A percentile compares a stretch with the other conserved stretches of the same genome.
phyloP scores from a whole-genome alignment of 2,329 filamentous ascomycete species.

The Alternaria ventricosa region DNA sequence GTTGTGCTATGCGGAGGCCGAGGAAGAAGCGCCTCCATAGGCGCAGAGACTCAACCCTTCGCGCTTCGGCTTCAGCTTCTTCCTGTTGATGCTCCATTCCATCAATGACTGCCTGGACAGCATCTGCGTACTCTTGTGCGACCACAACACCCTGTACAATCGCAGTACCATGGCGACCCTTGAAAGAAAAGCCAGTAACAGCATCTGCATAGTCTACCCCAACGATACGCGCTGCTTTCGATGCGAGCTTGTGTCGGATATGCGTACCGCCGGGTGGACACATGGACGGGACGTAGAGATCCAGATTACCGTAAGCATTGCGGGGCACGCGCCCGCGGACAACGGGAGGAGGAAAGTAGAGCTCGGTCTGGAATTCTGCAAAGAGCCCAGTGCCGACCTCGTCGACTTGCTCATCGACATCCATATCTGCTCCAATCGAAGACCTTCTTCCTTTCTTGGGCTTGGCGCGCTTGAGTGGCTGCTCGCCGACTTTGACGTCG shows the following conservation, averaged over 20 bases:
- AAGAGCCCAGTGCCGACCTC: conserved; percentile 63
- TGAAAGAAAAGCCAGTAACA: conserved; percentile 88
- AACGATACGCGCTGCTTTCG: conserved; percentile 74
- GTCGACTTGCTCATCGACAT: conserved; percentile 45
- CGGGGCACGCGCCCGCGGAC: conserved; percentile 71
- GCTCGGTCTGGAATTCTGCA: conserved; percentile 67
- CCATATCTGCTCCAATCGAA: conserved; percentile 38
- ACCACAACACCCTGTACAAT: conserved; percentile 80
- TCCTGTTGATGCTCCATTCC: conserved; percentile 71
- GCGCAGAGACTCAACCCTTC: conserved; percentile 58
- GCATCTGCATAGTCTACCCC: conserved; percentile 88
- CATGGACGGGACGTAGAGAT: conserved; percentile 70
- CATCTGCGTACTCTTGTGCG: conserved; percentile 73
- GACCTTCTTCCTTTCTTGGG: conserved; percentile 38
- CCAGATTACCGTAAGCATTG: conserved; percentile 68
- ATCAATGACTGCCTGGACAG: conserved; percentile 71
- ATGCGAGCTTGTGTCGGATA: conserved; percentile 64
- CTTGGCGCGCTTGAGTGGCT: conserved; percentile 75
- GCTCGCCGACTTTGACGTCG: conserved; percentile 75
- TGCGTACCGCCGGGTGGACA: conserved; percentile 66
- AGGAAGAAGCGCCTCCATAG: conserved; percentile 67
- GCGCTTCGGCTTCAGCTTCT: conserved; percentile 65
- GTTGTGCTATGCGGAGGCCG: conserved; percentile 72
- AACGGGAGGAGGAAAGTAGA: conserved; percentile 79
- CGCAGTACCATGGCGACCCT: conserved; percentile 83